Base-by-base conservation (phyloP, 2,329 filamentous ascomycete genomes). In the Hypoxylon sp. region DNA sequence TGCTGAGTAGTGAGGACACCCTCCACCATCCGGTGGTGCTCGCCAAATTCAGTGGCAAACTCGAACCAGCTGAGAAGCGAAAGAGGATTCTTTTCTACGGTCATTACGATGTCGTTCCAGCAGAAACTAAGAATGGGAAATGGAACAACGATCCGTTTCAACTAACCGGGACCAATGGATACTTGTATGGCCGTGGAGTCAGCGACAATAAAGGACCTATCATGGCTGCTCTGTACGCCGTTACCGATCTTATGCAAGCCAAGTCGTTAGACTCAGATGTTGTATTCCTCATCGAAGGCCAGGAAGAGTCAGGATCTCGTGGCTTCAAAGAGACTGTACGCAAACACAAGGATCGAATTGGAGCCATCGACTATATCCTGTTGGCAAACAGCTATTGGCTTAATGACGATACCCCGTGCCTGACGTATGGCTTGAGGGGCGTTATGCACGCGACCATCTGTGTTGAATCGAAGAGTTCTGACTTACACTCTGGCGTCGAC, bases 371-470 rank as follows among this genome's bases (percentile, higher is more conserved):
- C 79, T 98, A 96, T 83, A 96, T 99, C 59, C 82, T 99, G 30
- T 83, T 99, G 37, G 95, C 96, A 21, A 99, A 99, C 82, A 97
- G 94, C 79, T 99, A 99, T 82, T 99, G 96, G 96, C 85, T 99
- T 1, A 94, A 98, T 75, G 95, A 99, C 75, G 91, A 96, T 70
- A 94, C 96, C 1, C 96, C 96, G 0, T 99, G 96, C 76, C 81
- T 99, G 61, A 99, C 96, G 0, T 99, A 99, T 68, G 96, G 96
- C 0, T 85, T 98, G 5, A 89, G 96, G 51, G 96, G 96, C 23
- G 95, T 99, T 25, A 90, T 99, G 21, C 95, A 98, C 77, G 95
- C 94, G 4, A 97, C 93, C 0, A 86, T 98, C 5, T 91, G 94
- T 66, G 89, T 99, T 25, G 91, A 96, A 69, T 96, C 94, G 61